Evolutionary conservation across 1,139 yeast species (phyloP), one percentile per base, ranked within the genome.

Genomic region (Scheffersomyces titani): DNA sequence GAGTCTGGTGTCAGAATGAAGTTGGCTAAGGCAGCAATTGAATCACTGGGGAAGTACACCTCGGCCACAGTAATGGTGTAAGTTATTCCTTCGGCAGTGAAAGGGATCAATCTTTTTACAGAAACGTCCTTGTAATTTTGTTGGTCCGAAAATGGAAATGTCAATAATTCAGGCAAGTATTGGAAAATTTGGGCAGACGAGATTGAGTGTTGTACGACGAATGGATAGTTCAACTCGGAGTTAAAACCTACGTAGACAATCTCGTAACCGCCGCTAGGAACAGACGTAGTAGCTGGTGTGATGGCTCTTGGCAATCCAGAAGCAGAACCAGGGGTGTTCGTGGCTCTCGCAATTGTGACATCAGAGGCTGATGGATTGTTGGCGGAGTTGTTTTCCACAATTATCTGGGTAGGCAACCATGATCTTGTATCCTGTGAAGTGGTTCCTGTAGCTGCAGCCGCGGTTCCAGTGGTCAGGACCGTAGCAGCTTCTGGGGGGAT

Each of bases 111-210:
- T 70, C 87, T 83, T 59, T 76, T 75, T 49, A 88, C 90, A 6
- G 84, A 68, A 21, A 87, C 82, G 49, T 81, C 74, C 13, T 72
- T 60, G 57, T 71, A 71, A 0, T 72, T 62, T 50, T 71, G 69
- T 19, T 69, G 59, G 6, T 65, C 67, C 21, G 73, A 65, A 66
- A 87, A 87, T 61, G 92, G 88, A 65, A 69, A 78, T 3, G 72
- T 70, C 61, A 89, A 76, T 9, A 82, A 84, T 46, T 69, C 70
- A 45, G 94, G 93, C 65, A 89, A 79, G 70, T 83, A 88, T 66
- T 87, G 85, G 74, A 89, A 88, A 47, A 89, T 86, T 71, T 89
- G 94, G 3, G 93, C 93, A 44, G 92, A 85, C 7, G 92, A 80
- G 59, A 87, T 75, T 1, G 92, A 80, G 66, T 86, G 84, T 55